Base-by-base conservation (phyloP, 306 rosid species). In the Rubus idaeus region DNA sequence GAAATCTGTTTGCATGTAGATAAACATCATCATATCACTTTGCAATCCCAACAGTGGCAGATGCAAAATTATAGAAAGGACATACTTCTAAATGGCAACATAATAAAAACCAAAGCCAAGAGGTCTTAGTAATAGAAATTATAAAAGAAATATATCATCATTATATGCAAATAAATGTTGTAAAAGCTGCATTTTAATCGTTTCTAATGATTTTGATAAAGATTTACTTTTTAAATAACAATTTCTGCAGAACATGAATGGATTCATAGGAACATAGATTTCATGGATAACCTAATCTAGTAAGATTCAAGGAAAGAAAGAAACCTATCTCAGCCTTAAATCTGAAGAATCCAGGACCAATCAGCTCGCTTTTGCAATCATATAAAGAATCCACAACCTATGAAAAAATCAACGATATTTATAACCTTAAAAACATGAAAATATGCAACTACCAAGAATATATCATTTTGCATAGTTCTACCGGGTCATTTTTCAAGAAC, bases 321-420 rank as follows among this genome's bases (percentile, higher is more conserved):
- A 79, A 61, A 96, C 99, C 98, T 89, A 96, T 93, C 88, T 96
- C 99, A 60, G 98, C 99, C 81, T 96, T 96, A 78, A 96, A 96
- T 82, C 99, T 82, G 86, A 88, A 96, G 90, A 90, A 92, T 61
- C 99, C 98, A 66, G 99, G 99, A 44, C 99, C 99, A 81, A 96
- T 96, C 69, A 96, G 98, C 88, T 96, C 99, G n/a, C 97, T 91
- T 85, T 96, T 96, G 90, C 97, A 96, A 83, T 96, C 99, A 84
- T 93, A 96, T 76, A 93, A 84, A 58, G 99, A 44, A 88, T 92
- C 98, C 55, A 96, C 99, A 81, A 85, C 99, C 99, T 96, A 81
- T 55, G 78, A 51, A 57, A 63, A n/a, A 63, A 62, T 7, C 42
- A n/a, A 66, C 60, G 40, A 60, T 77, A 77, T n/a, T 64, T 67